Evolutionary conservation across 176 grass and related monocot genomes (phyloP).

Genomic region (Saccharum officinarum): DNA sequence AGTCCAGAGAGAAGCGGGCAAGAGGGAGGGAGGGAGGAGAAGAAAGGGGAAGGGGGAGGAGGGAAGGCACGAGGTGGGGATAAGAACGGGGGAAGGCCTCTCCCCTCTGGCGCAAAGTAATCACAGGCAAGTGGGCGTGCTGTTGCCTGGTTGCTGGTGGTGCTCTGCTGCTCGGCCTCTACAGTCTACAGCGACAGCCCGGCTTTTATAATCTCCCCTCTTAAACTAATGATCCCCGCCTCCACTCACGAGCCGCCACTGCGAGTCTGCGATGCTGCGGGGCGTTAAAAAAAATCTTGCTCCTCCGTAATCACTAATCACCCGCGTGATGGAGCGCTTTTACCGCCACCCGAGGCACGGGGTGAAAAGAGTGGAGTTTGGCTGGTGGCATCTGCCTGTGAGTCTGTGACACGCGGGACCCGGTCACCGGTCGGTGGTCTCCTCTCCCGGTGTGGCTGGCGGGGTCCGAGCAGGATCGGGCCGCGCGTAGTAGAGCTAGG

Average conservation of each 20-base stretch:
- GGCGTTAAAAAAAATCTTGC: neutral
- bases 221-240: conserved; percentile 16
- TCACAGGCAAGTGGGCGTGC: conserved; percentile 13
- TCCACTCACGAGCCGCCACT: conserved; percentile 36
- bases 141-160: conserved; percentile 3
- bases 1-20: neutral
- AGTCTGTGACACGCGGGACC: conserved; percentile 22
- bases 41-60: neutral
- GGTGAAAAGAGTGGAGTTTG: too few relatives aligned
- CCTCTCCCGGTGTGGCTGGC: neutral
- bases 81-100: conserved; percentile 32
- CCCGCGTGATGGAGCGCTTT: neutral
- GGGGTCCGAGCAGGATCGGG: neutral
- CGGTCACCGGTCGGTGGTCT: conserved; percentile 23
- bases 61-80: conserved; percentile 24
- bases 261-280: neutral
- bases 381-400: neutral
- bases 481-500: neutral
- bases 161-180: conserved; percentile 17
- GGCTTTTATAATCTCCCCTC: conserved; percentile 23
- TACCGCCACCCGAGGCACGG: neutral
- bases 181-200: conserved; percentile 22
- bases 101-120: neutral
- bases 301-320: neutral
- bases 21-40: neutral